Percentiles rank a stretch among this genome's conserved stretches.
These are phyloP conservation scores for Adansonia grandidieri DNA, from an alignment of 441 rosid species.

Conservation along the genomic window DNA sequence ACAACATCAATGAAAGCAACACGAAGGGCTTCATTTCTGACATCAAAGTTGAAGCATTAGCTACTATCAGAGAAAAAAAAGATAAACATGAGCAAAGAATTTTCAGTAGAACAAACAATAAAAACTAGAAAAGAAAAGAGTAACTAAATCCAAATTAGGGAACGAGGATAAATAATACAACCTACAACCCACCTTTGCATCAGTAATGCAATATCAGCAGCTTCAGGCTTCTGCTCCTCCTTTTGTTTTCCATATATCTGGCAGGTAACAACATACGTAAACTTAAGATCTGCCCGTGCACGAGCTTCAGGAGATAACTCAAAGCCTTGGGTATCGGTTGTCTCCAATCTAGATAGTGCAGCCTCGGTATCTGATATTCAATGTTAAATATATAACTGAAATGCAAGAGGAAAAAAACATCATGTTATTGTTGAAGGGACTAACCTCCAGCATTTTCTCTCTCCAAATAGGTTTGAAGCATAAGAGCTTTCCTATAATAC, in stretches of 20 bases:
- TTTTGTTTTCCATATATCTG: conserved; percentile 99
- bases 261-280: conserved; percentile 94
- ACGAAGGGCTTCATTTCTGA: conserved; percentile 99
- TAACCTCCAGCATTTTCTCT: conserved; percentile 72
- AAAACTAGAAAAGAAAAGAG: conserved; percentile 26
- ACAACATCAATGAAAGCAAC: conserved; percentile 95
- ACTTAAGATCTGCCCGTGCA: conserved; percentile 90
- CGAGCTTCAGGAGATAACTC: conserved; percentile 95
- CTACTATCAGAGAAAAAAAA: background rate
- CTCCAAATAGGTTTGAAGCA: conserved; percentile 94
- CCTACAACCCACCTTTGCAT: conserved; percentile 75
- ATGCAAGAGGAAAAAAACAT: conserved; percentile 29
- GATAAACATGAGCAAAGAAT: conserved; percentile 14
- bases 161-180: conserved; percentile 15
- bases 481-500: conserved; percentile 98
- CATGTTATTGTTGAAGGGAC: conserved; percentile 28
- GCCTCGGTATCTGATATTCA: conserved; percentile 70
- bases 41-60: conserved; percentile 33
- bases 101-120: background rate
- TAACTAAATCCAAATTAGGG: conserved; percentile 17
- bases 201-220: conserved; percentile 86
- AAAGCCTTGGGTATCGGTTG: conserved; percentile 73
- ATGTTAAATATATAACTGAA: conserved; percentile 33
- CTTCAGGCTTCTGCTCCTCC: conserved; percentile 95
- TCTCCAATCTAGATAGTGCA: conserved; percentile 51